Evolutionary conservation across 2,329 filamentous ascomycete genomes (phyloP), one percentile per base, ranked within the genome.

Genomic region (Elsinoe australis): DNA sequence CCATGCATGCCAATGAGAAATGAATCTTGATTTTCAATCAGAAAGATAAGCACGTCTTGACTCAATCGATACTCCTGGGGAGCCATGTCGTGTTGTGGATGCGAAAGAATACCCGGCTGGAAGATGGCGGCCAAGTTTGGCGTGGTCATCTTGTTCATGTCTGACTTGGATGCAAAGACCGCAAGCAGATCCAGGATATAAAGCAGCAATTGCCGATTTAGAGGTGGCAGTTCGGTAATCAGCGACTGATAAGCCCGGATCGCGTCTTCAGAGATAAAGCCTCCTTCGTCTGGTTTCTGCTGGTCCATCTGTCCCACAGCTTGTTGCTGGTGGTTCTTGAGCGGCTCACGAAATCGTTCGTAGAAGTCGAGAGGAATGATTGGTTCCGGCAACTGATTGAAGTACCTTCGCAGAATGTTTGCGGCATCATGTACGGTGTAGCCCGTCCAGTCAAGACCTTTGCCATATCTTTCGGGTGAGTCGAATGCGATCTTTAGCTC

Each of bases 1-100:
- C 92, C 92, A 62, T 88, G 87, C 92, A 98, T 98, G 49, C 92
- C 92, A 55, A 98, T 94, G 55, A 98, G 72, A 72, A 98, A 98
- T 66, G 95, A 87, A 61, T 98, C 92, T 64, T 98, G 92, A 59
- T 98, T 95, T 62, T 96, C 89, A 56, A 98, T 98, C 57, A 98
- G 71, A 66, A 98, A 98, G 44, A 98, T 95, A 54, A 98, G 76
- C 15, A 98, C 90, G 59, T 92, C 90, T 72, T 98, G 92, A 62
- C 94, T 96, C 4, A 98, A 72, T 24, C 87, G 82, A 64, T 98
- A 98, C 61, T 96, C 90, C 50, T 85, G 79, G 0, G 92, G 92
- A 0, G 87, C 83, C 90, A 98, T 96, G 60, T 94, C 89, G 64
- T 98, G 92, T 51, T 79, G 73, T 1, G 92, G 92, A 64, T 98